These are phyloP conservation scores for Reutealis trisperma DNA, from an alignment of 345 rosid genomes.

Conservation along the genomic window DNA sequence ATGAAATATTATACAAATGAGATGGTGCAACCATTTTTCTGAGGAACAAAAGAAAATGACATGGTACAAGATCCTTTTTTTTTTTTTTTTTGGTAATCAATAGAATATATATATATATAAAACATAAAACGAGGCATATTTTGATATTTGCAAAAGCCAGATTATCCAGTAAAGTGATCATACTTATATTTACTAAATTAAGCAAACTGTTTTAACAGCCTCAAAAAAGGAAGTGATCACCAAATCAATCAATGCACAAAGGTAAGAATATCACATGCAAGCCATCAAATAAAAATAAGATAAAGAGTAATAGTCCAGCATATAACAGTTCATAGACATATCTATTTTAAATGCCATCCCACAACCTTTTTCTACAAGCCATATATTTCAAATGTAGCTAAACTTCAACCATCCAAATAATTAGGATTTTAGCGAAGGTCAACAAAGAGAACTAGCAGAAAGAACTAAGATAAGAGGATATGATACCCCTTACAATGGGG, in stretches of 20 bases:
- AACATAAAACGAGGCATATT: background rate
- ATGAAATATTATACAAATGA: constrained; percentile 10
- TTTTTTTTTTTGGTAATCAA: background rate
- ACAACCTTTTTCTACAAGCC: background rate
- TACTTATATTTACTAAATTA: background rate
- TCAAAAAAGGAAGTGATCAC: background rate
- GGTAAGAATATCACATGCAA: too few species aligned
- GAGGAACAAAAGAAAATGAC: too few species aligned
- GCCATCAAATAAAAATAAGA: too few species aligned
- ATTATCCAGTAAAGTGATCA: background rate
- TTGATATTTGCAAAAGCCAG: background rate
- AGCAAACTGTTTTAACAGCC: background rate
- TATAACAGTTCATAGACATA: background rate
- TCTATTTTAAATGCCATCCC: background rate
- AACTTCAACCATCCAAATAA: background rate
- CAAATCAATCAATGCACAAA: background rate
- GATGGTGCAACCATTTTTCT: background rate
- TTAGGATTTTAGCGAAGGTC: background rate
- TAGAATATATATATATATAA: background rate
- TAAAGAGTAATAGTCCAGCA: too few species aligned
- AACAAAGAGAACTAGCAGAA: background rate
- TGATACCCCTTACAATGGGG: too few species aligned
- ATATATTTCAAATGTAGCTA: background rate
- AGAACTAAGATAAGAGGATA: background rate
- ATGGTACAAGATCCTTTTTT: background rate